A percentile compares a stretch with the other conserved stretches of the same genome.
Evolutionary conservation across 1,284 basidiomycete species (phyloP).

Genomic region (Ganoderma lucidum): DNA sequence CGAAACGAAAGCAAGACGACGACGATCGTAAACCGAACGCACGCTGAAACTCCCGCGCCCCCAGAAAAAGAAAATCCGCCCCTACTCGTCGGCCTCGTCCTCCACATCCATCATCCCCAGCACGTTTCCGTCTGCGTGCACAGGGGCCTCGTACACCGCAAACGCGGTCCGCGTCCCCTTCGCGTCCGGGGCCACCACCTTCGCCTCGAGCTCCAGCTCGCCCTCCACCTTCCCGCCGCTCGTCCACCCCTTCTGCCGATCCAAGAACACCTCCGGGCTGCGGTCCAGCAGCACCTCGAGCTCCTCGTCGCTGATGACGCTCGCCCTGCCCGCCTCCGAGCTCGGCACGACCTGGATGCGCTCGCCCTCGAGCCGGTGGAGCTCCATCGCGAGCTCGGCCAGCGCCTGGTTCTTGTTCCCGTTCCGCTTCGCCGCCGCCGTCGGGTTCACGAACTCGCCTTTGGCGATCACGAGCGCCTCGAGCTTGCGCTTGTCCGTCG

Average conservation of each 20-base stretch:
- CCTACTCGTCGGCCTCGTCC: constrained; percentile 15
- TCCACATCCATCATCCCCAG: constrained; percentile 69
- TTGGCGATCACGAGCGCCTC: constrained; percentile 96
- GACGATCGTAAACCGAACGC: neutral
- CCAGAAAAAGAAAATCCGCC: neutral
- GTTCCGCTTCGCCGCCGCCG: constrained; percentile 48
- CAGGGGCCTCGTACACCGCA: constrained; percentile 82
- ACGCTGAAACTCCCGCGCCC: neutral
- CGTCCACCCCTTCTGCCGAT: constrained; percentile 84
- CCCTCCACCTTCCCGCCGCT: constrained; percentile 44
- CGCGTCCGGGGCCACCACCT: constrained; percentile 27
- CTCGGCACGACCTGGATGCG: constrained; percentile 88
- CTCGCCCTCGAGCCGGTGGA: constrained; percentile 87
- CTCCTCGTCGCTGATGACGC: constrained; percentile 84
- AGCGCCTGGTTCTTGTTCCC: constrained; percentile 66
- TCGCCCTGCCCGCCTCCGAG: constrained; percentile 69
- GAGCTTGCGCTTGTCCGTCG: constrained; percentile 88
- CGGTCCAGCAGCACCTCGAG: constrained; percentile 86
- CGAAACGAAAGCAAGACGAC: constrained; percentile 3
- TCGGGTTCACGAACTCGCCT: constrained; percentile 84
- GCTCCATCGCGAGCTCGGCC: constrained; percentile 82
- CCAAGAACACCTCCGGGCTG: constrained; percentile 79
- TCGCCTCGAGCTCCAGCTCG: constrained; percentile 30
- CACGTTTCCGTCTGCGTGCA: constrained; percentile 74
- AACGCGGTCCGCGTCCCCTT: constrained; percentile 66